A percentile compares a stretch with the other conserved stretches of the same genome.
These are phyloP conservation scores for Rhizopogon vinicolor DNA, from an alignment of 768 basidiomycete species.

Conservation along the genomic window DNA sequence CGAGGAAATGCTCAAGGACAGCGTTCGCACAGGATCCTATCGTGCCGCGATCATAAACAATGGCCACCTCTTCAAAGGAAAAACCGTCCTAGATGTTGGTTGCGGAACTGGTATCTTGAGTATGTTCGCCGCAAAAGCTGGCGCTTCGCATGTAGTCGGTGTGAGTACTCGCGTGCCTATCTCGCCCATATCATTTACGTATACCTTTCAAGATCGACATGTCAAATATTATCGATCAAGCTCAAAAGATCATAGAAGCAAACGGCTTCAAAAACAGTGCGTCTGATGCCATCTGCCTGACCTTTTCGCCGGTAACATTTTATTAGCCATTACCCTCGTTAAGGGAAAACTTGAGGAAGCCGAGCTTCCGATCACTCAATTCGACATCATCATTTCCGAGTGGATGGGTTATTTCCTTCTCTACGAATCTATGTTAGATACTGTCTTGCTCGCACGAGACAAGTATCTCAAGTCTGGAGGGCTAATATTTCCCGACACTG, in stretches of 20 bases:
- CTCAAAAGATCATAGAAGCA: slow-evolving; percentile 91
- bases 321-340: slow-evolving; percentile 84
- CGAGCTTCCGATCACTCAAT: slow-evolving; percentile 82
- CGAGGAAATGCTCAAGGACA: slow-evolving; percentile 99
- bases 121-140: slow-evolving; percentile 97
- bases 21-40: slow-evolving; percentile 93
- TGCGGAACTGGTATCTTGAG: slow-evolving; percentile 98
- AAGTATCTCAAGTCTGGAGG: slow-evolving; percentile 91
- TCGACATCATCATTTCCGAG: slow-evolving; percentile 99
- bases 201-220: slow-evolving; percentile 79
- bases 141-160: slow-evolving; percentile 90
- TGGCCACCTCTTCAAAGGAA: slow-evolving; percentile 91
- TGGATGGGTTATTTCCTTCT: slow-evolving; percentile 99
- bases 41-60: slow-evolving; percentile 93
- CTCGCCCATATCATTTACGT: slow-evolving; percentile 1
- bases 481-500: slow-evolving; percentile 93
- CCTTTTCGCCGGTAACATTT: slow-evolving; percentile 4
- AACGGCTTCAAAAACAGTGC: slow-evolving; percentile 95
- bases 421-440: slow-evolving; percentile 99
- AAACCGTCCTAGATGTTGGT: slow-evolving; percentile 96
- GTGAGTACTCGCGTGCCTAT: slow-evolving; percentile 39
- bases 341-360: slow-evolving; percentile 98
- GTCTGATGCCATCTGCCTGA: slow-evolving; percentile 25
- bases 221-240: slow-evolving; percentile 99
- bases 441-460: slow-evolving; percentile 93